Percentiles rank a stretch among this genome's conserved stretches.
These are phyloP conservation scores for Salix caprea DNA, from an alignment of 345 rosid species.

Conservation along the genomic window DNA sequence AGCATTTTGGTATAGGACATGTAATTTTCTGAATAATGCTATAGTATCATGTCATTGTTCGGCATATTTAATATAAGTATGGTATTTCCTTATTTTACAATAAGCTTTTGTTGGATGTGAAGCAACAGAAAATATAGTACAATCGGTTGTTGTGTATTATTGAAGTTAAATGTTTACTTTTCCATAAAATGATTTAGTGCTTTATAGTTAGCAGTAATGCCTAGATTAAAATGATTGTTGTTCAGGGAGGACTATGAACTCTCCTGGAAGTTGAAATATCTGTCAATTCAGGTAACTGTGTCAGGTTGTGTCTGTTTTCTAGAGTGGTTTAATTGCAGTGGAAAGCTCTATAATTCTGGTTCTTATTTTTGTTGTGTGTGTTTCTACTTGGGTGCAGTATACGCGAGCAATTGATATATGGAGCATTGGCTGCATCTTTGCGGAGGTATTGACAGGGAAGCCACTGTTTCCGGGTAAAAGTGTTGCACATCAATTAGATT, in stretches of 20 bases:
- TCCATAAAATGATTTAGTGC: constrained; percentile 42
- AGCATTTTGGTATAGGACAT: constrained; percentile 3
- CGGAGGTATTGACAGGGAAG: constrained; percentile 92
- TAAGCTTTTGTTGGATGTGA: not conserved
- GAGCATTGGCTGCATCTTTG: constrained; percentile 98
- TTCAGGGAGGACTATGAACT: constrained; percentile 99
- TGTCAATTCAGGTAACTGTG: constrained; percentile 84
- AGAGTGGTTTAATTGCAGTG: constrained; percentile 22
- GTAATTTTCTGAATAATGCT: not conserved
- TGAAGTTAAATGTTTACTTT: constrained; percentile 21
- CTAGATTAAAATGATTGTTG: constrained; percentile 89
- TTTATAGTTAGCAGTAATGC: constrained; percentile 61
- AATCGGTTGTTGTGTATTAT: constrained; percentile 1
- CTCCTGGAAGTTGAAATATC: constrained; percentile 97
- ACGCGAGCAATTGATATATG: constrained; percentile 99
- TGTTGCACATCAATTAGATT: constrained; percentile 89
- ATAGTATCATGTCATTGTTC: not conserved
- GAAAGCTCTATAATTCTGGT: constrained; percentile 8
- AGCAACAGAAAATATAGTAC: not conserved
- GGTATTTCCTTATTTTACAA: not conserved
- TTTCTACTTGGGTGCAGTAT: constrained; percentile 53
- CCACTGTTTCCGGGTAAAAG: constrained; percentile 99
- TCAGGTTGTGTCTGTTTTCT: constrained; percentile 44
- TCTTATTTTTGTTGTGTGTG: constrained; percentile 20
- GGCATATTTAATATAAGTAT: not conserved